Evolutionary conservation across 345 rosid genomes (phyloP), one percentile per base, ranked within the genome.

Genomic region (Cardamine resedifolia): DNA sequence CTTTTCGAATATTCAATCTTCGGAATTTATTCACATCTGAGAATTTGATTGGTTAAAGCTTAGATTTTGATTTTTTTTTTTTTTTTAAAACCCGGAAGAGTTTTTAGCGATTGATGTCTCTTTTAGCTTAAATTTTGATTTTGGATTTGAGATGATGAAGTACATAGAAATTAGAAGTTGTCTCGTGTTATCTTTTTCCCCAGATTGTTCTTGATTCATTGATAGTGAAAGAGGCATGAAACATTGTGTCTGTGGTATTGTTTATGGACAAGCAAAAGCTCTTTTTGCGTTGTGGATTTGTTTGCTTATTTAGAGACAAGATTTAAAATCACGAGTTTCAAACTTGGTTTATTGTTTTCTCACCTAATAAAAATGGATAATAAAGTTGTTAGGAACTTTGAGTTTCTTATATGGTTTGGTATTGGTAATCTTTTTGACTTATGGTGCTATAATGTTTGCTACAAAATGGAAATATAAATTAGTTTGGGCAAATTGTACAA

Each of bases 371-470:
- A 18, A 16, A 19, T 10, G 28, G 55, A 62, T 41, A 30, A 47
- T 3, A 49, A 58, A 58, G 48, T 57, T 53, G 72, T 18, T 45
- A 24, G 45, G 50, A 66, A 58, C 53, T 38, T 39, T 21, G 18
- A 31, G 34, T 44, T 34, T 66, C 58, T 58, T 16, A n/a, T 58
- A 30, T 49, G 55, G 30, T 16, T 16, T 68, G 23, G 58, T 44
- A 55, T 47, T 45, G 52, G 60, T 69, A 26, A 56, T 63, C 51
- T 52, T 44, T 43, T 44, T 61, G 74, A 33, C 79, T 52, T 75
- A 7, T 58, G 6, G 33, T 48, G 41, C 47, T 61, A 7, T 44
- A 47, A 18, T 65, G 77, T 73, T 56, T 73, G 52, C 72, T 65
- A 14, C 1, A 45, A 60, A 60, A 30, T 44, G 57, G 57, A 16